Conservation (phyloP, 192 early-diverging fungal species). For the Coemansia guatemalensis region DNA sequence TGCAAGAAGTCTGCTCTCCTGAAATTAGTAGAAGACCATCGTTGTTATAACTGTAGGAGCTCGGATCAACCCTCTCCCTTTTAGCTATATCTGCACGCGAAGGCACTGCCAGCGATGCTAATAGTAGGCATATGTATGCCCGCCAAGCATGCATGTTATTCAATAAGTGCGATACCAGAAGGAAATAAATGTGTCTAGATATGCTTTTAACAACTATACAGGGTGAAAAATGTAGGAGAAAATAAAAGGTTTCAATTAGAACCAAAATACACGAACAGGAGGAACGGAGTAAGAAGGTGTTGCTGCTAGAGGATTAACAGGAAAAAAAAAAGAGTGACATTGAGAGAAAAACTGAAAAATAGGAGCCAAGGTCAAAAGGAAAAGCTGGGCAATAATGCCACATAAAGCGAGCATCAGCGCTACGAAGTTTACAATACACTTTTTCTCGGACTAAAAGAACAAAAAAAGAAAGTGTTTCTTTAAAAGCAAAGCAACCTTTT, state of each 20-base stretch:
- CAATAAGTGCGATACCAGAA: background rate
- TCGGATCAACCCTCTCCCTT: background rate
- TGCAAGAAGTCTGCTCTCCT: slow-evolving; percentile 28
- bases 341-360: too few species aligned
- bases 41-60: background rate
- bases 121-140: slow-evolving; percentile 7
- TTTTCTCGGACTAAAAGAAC: too few species aligned
- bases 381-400: too few species aligned
- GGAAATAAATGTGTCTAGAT: too few species aligned
- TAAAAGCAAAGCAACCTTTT: too few species aligned
- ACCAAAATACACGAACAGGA: background rate
- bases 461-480: too few species aligned
- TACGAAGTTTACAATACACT: too few species aligned
- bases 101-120: slow-evolving; percentile 4
- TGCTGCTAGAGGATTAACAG: slow-evolving; percentile 1
- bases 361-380: too few species aligned
- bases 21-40: slow-evolving; percentile 34
- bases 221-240: background rate
- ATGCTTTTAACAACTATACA: too few species aligned
- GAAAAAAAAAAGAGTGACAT: slow-evolving; percentile 3
- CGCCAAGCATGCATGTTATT: slow-evolving; percentile 9
- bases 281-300: background rate
- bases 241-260: background rate
- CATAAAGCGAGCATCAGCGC: too few species aligned
- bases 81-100: background rate